phyloP scores from a whole-genome alignment of 257 asterid genomes.

The Mentha longifolia region DNA sequence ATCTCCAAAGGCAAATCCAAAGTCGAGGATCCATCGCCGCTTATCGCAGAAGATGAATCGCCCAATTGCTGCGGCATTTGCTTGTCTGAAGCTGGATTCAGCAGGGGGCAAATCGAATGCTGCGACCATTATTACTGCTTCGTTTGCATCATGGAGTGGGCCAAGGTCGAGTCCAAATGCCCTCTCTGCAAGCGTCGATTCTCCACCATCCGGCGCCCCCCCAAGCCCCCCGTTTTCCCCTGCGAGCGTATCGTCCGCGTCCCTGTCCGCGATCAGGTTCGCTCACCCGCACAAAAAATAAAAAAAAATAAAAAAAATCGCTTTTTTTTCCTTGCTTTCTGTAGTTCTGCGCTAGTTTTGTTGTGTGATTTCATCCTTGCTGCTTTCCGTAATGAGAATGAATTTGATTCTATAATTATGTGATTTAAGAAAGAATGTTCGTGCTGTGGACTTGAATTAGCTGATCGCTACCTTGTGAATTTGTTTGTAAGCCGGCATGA shows the following conservation, averaged over 20 bases:
- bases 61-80: slow-evolving; percentile 65
- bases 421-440: no score
- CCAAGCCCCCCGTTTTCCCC: slow-evolving; percentile 55
- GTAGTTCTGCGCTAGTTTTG: no score
- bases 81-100: slow-evolving; percentile 51
- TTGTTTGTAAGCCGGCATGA: background rate
- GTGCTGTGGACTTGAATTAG: background rate
- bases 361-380: no score
- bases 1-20: slow-evolving; percentile 47
- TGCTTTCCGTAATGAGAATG: background rate
- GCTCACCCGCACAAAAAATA: background rate
- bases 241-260: slow-evolving; percentile 58
- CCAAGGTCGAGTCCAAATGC: slow-evolving; percentile 77
- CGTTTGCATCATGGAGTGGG: slow-evolving; percentile 81
- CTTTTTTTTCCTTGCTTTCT: no score
- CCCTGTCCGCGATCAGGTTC: slow-evolving; percentile 79
- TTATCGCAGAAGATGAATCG: slow-evolving; percentile 25
- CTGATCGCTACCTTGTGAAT: background rate
- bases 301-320: no score
- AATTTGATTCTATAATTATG: background rate
- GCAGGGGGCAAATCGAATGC: slow-evolving; percentile 68
- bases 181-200: slow-evolving; percentile 79
- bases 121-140: slow-evolving; percentile 80
- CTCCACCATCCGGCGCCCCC: slow-evolving; percentile 69
- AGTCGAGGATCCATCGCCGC: slow-evolving; percentile 23